Conservation (phyloP, 495 filamentous ascomycete species). For the Neurospora terricola region DNA sequence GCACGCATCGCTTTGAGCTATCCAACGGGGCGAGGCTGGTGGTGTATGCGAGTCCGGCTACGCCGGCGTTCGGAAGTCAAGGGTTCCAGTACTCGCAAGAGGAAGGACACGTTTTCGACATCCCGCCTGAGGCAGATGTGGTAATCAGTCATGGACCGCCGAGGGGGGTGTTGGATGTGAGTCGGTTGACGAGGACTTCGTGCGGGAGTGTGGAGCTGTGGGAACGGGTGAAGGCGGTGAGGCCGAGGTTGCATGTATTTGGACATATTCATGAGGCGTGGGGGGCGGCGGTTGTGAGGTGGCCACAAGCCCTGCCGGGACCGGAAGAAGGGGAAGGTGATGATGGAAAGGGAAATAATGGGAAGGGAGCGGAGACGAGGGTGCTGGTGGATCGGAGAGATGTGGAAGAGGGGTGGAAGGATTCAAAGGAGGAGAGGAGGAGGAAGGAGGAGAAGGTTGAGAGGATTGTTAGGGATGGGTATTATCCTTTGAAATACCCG, state of each 20-base stretch:
- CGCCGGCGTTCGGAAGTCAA: conserved; percentile 49
- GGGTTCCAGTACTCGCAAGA: conserved; percentile 51
- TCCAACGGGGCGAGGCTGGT: conserved; percentile 47
- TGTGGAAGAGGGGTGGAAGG: conserved; percentile 6
- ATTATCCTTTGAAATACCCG: conserved; percentile 20
- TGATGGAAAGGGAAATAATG: too few relatives aligned
- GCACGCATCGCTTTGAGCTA: conserved; percentile 43
- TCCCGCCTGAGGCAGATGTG: conserved; percentile 45
- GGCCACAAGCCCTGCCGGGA: too few relatives aligned
- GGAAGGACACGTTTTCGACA: conserved; percentile 41
- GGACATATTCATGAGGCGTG: conserved; percentile 70
- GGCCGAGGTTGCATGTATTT: conserved; percentile 56
- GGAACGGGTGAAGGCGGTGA: conserved; percentile 36
- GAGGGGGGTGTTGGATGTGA: conserved; percentile 43
- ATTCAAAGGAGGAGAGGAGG: conserved; percentile 3
- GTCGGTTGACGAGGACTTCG: conserved; percentile 23
- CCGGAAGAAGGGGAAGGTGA: too few relatives aligned
- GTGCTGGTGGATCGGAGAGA: conserved; percentile 36
- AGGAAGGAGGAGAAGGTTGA: conserved; percentile 3
- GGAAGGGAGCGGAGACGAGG: too few relatives aligned
- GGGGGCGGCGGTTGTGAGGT: conserved; percentile 52
- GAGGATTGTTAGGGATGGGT: conserved; percentile 3
- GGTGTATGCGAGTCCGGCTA: conserved; percentile 62
- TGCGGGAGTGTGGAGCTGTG: conserved; percentile 49
- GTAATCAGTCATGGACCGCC: conserved; percentile 72